Evolutionary conservation across 2,329 filamentous ascomycete species (phyloP).

Genomic region (Anisogramma anomala): DNA sequence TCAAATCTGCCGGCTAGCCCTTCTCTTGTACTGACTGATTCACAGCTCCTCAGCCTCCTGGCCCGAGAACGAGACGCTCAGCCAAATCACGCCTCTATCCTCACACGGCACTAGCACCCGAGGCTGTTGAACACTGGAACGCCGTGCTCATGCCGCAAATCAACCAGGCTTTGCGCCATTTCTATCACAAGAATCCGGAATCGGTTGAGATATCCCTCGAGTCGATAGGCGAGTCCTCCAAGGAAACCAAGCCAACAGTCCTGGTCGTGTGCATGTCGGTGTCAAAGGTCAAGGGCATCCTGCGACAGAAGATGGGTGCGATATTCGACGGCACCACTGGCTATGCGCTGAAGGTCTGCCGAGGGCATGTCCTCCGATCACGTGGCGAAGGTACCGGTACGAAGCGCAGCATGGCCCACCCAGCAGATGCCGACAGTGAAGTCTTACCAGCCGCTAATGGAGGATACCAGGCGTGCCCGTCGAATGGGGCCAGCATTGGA

Average conservation of each 20-base stretch:
- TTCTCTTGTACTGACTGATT: slow-evolving; percentile 1
- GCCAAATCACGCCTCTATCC: slow-evolving; percentile 47
- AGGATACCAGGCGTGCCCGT: slow-evolving; percentile 64
- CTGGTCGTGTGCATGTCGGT: slow-evolving; percentile 69
- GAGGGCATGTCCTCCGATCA: slow-evolving; percentile 55
- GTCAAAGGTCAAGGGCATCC: slow-evolving; percentile 56
- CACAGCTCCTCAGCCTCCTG: slow-evolving; percentile 9
- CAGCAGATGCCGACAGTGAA: slow-evolving; percentile 20
- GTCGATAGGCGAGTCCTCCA: slow-evolving; percentile 57
- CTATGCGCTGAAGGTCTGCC: slow-evolving; percentile 60
- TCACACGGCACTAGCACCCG: slow-evolving; percentile 44
- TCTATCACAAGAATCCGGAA: slow-evolving; percentile 62
- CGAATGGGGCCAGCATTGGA: slow-evolving; percentile 85
- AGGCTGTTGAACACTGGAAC: slow-evolving; percentile 62
- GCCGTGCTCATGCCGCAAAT: slow-evolving; percentile 59
- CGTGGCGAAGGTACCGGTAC: slow-evolving; percentile 30
- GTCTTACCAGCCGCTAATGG: slow-evolving; percentile 48
- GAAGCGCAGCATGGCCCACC: slow-evolving; percentile 28
- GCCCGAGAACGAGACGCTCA: slow-evolving; percentile 16
- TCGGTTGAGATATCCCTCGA: slow-evolving; percentile 70
- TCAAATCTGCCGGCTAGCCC: background rate
- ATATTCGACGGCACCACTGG: slow-evolving; percentile 52
- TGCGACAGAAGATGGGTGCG: slow-evolving; percentile 55
- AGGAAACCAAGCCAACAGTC: slow-evolving; percentile 58
- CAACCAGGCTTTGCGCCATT: slow-evolving; percentile 57